Conservation (phyloP, 179 eudicot species). For the Camellia oleifera region DNA sequence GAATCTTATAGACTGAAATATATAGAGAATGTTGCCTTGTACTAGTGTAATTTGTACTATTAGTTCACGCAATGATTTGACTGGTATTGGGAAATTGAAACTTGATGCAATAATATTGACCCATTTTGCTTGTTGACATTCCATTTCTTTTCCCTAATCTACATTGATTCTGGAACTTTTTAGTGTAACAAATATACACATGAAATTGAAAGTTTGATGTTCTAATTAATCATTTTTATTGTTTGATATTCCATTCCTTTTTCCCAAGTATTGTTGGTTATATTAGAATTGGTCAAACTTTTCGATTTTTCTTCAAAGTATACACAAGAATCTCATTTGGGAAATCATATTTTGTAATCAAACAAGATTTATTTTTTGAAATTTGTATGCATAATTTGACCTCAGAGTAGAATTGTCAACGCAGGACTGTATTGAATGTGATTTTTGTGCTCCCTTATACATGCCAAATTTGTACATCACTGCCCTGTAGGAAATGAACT, state of each 20-base stretch:
- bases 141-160: neutral
- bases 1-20: neutral
- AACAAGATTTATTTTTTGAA: neutral
- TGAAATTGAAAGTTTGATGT: neutral
- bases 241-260: neutral
- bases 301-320: neutral
- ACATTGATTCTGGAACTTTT: neutral
- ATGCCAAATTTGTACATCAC: neutral
- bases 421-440: neutral
- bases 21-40: neutral
- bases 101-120: neutral
- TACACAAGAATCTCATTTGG: neutral
- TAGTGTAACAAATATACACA: neutral
- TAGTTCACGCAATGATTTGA: neutral
- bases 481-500: neutral
- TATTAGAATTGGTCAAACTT: neutral
- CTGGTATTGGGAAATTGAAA: neutral
- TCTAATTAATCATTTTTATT: neutral
- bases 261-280: neutral
- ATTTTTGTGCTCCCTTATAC: neutral
- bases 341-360: neutral
- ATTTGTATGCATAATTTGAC: neutral
- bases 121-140: neutral
- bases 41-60: too few relatives aligned
- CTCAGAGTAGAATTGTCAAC: neutral